Evolutionary conservation across 2,329 filamentous ascomycete species (phyloP).

Genomic region (Seiridium cupressi): DNA sequence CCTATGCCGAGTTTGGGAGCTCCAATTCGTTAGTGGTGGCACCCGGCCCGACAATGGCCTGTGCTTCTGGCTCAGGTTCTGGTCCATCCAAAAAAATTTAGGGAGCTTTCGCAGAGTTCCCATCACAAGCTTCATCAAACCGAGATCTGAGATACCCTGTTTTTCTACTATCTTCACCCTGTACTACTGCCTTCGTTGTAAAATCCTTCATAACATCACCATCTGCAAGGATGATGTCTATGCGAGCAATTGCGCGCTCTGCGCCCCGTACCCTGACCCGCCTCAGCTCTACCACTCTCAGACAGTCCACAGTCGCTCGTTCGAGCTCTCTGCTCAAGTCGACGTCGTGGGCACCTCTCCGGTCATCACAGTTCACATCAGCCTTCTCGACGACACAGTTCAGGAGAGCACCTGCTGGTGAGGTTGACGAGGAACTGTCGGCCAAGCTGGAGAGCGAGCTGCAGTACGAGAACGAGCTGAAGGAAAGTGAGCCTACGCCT

Average conservation of each 20-base stretch:
- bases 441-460: conserved; percentile 85
- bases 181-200: background rate
- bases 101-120: background rate
- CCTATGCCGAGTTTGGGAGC: too few species aligned
- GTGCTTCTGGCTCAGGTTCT: background rate
- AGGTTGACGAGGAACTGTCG: conserved; percentile 75
- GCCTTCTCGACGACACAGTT: conserved; percentile 49
- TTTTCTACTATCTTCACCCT: conserved; percentile 8
- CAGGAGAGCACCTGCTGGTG: conserved; percentile 39
- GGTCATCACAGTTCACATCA: conserved; percentile 38
- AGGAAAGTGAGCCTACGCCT: conserved; percentile 68
- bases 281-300: conserved; percentile 48
- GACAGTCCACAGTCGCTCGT: conserved; percentile 48
- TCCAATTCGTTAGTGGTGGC: too few species aligned
- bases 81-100: conserved; percentile 14
- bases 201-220: background rate
- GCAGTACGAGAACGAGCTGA: conserved; percentile 78
- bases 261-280: conserved; percentile 64
- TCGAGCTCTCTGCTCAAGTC: conserved; percentile 48
- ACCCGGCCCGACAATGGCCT: background rate
- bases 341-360: conserved; percentile 37
- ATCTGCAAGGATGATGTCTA: conserved; percentile 61
- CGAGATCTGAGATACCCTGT: conserved; percentile 13
- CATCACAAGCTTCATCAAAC: background rate
- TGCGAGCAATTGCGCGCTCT: conserved; percentile 64